Conservation (phyloP, 192 early-diverging fungal species). For the Coemansia sp. region DNA sequence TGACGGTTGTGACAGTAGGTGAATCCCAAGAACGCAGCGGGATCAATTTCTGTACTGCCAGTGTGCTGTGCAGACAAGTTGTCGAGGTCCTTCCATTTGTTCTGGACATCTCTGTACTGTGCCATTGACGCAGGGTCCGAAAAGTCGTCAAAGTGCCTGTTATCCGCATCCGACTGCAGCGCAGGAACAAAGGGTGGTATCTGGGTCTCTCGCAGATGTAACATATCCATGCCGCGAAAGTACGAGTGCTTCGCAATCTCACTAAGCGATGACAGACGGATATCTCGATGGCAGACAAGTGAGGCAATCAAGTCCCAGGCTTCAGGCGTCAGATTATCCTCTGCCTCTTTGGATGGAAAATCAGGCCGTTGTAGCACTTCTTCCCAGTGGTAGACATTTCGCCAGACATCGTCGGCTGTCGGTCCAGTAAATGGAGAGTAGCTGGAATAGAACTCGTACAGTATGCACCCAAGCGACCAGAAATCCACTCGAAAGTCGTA, state of each 20-base stretch:
- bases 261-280: conserved; percentile 54
- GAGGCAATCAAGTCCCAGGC: conserved; percentile 73
- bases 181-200: conserved; percentile 73
- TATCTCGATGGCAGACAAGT: conserved; percentile 57
- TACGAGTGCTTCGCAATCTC: conserved; percentile 61
- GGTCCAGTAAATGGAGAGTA: conserved; percentile 75
- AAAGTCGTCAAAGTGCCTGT: conserved; percentile 80
- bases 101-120: conserved; percentile 59
- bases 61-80: conserved; percentile 27
- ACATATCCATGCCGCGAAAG: conserved; percentile 65
- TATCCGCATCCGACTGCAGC: conserved; percentile 67
- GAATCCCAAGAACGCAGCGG: conserved; percentile 82
- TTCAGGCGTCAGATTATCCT: conserved; percentile 74
- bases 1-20: conserved; percentile 62
- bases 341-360: conserved; percentile 73
- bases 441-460: conserved; percentile 75
- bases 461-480: conserved; percentile 74
- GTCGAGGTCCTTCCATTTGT: conserved; percentile 51
- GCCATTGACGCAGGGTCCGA: conserved; percentile 60
- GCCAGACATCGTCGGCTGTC: conserved; percentile 72
- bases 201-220: conserved; percentile 59
- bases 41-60: conserved; percentile 60
- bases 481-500: conserved; percentile 73
- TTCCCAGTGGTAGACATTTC: conserved; percentile 83
- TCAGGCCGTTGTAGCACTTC: conserved; percentile 72